Conservation (phyloP, 139 green algal species). For the Eudorina sp. region DNA sequence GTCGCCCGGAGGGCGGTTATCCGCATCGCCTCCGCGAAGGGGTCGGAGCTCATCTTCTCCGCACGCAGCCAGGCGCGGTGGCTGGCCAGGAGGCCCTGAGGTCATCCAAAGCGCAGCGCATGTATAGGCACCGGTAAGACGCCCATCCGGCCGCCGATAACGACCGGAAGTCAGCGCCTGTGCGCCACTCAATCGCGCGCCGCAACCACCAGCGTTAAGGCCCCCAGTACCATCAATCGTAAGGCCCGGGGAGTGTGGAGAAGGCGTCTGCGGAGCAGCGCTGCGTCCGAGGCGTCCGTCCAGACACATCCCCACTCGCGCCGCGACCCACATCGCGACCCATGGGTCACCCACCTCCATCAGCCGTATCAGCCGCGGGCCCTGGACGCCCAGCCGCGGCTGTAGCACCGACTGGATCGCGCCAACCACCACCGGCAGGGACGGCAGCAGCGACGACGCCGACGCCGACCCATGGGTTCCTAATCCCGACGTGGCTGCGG, state of each 20-base stretch:
- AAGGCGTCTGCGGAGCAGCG: no score
- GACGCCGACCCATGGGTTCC: not conserved
- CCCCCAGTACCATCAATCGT: no score
- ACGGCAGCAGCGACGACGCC: slow-evolving; percentile 23
- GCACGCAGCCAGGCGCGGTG: slow-evolving; percentile 62
- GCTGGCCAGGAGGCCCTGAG: slow-evolving; percentile 50
- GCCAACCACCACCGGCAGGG: slow-evolving; percentile 30
- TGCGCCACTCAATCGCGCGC: no score
- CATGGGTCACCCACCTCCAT: slow-evolving; percentile 39
- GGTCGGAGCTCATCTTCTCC: slow-evolving; percentile 59
- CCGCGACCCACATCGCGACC: no score
- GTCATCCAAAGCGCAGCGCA: no score
- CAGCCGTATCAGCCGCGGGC: slow-evolving; percentile 49
- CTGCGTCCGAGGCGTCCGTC: no score
- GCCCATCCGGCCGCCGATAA: no score
- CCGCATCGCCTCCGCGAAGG: slow-evolving; percentile 50
- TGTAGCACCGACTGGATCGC: slow-evolving; percentile 54
- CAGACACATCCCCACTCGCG: no score
- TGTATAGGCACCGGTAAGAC: no score
- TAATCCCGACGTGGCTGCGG: not conserved
- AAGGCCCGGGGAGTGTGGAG: no score
- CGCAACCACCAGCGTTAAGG: no score
- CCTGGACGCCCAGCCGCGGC: slow-evolving; percentile 44
- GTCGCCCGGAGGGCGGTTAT: slow-evolving; percentile 21
- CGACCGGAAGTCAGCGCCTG: no score